Conservation (phyloP, 2,329 filamentous ascomycete species). For the Microcyclospora pomicola region DNA sequence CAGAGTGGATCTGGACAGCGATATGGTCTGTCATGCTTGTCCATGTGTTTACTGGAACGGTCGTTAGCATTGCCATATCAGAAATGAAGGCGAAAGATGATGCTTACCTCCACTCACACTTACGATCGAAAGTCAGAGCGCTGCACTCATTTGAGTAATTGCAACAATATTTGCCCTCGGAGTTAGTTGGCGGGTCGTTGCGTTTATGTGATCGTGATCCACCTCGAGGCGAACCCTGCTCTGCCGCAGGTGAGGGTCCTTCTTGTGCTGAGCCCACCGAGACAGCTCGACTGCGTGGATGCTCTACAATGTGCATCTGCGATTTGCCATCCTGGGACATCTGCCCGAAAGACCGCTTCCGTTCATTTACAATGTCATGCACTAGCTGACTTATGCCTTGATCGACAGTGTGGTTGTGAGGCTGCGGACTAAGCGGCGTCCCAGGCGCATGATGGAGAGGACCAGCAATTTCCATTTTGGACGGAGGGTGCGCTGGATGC, state of each 20-base stretch:
- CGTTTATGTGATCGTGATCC: conserved; percentile 19
- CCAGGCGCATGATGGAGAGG: too few relatives aligned
- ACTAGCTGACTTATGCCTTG: too few relatives aligned
- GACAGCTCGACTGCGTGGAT: conserved; percentile 1
- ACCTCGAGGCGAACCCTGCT: conserved; percentile 6
- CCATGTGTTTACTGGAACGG: conserved; percentile 75
- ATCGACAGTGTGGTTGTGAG: too few relatives aligned
- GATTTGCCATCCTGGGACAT: neutral
- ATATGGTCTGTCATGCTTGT: conserved; percentile 91
- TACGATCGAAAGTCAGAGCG: conserved; percentile 59
- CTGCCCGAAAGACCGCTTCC: neutral
- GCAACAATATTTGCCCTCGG: conserved; percentile 65
- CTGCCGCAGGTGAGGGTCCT: conserved; percentile 1
- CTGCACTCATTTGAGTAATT: conserved; percentile 52
- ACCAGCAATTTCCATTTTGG: too few relatives aligned
- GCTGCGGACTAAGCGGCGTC: neutral
- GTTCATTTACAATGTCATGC: too few relatives aligned
- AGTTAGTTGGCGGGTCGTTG: conserved; percentile 45
- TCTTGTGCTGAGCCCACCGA: conserved; percentile 1
- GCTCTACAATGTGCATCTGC: too few relatives aligned
- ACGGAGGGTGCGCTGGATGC: too few relatives aligned
- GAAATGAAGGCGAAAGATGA: conserved; percentile 1
- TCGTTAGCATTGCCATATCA: conserved; percentile 8
- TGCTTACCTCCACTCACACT: conserved; percentile 88
- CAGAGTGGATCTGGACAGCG: conserved; percentile 71